Evolutionary conservation across 1,284 basidiomycete species (phyloP), one percentile per base, ranked within the genome.

Genomic region (Amylostereum areolatum): DNA sequence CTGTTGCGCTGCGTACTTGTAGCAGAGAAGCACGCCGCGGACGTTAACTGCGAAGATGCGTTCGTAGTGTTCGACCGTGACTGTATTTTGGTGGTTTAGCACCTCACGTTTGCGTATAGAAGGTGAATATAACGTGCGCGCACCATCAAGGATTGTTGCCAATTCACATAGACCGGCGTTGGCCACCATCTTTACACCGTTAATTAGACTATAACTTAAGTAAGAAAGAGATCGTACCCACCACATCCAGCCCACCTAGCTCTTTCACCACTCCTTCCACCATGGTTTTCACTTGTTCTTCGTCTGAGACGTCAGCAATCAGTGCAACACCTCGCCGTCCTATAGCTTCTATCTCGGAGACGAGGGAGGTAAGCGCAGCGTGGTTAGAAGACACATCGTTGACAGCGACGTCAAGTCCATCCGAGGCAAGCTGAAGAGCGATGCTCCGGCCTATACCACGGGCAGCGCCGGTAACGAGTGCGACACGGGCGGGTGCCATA

Each of bases 1-100:
- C 52, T 69, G 68, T 52, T 59, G 55, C 31, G 72, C 74, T 0
- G 70, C 68, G 1, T 64, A 64, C 53, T 65, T 65, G 56, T 67
- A 59, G 11, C 63, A 65, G 57, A 66, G 66, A 60, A 66, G 64
- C 35, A 65, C 55, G 2, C 66, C 66, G 33, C 64, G 63, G 7
- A 66, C 41, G 55, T 67, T 67, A 51, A 66, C 39, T 10, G 46
- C 10, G n/a, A 31, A 18, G 7, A 47, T 36, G 31, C 29, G 29
- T 10, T 42, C 37, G 28, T 31, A 40, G 18, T 47, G 37, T 12
- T 47, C 46, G 4, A 31, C 32, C 10, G 36, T 18, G 10, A 31
- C 46, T 58, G 27, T 61, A 37, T 12, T 6, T 37, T 29, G 10
- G 18, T 39, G 27, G 25, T 50, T 32, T 43, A 28, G 25, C 5